These are phyloP conservation scores for Bocquillonia castaneifolia DNA, from an alignment of 441 rosid species.

Conservation along the genomic window DNA sequence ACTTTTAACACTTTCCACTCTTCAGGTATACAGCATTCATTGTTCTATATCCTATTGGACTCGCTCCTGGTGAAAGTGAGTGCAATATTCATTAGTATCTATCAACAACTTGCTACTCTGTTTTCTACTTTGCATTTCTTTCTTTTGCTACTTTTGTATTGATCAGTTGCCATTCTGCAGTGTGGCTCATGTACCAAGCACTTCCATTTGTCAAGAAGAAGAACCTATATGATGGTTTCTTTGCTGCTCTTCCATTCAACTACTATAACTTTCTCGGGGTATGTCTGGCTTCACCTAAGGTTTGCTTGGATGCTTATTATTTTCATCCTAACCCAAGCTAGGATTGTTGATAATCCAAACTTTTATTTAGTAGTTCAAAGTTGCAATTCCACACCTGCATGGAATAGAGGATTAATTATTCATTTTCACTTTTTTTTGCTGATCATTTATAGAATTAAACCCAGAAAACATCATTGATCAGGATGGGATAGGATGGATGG, in stretches of 20 bases:
- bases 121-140: neutral
- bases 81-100: slow-evolving; percentile 14
- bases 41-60: slow-evolving; percentile 59
- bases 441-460: neutral
- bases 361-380: neutral
- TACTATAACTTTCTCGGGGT: slow-evolving; percentile 56
- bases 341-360: neutral
- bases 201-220: slow-evolving; percentile 59
- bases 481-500: neutral
- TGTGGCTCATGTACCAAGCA: slow-evolving; percentile 69
- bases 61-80: slow-evolving; percentile 78
- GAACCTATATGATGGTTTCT: slow-evolving; percentile 45
- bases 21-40: slow-evolving; percentile 76
- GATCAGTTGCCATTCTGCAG: slow-evolving; percentile 34
- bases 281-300: slow-evolving; percentile 20
- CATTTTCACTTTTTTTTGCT: neutral
- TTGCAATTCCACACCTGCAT: neutral
- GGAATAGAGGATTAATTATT: neutral
- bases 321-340: neutral
- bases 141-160: neutral
- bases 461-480: neutral
- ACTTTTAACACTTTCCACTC: slow-evolving; percentile 4
- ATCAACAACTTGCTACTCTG: neutral
- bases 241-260: slow-evolving; percentile 52
- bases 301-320: neutral